These are phyloP conservation scores for Stagonosporopsis tanaceti DNA, from an alignment of 2,329 filamentous ascomycete genomes.

Conservation along the genomic window DNA sequence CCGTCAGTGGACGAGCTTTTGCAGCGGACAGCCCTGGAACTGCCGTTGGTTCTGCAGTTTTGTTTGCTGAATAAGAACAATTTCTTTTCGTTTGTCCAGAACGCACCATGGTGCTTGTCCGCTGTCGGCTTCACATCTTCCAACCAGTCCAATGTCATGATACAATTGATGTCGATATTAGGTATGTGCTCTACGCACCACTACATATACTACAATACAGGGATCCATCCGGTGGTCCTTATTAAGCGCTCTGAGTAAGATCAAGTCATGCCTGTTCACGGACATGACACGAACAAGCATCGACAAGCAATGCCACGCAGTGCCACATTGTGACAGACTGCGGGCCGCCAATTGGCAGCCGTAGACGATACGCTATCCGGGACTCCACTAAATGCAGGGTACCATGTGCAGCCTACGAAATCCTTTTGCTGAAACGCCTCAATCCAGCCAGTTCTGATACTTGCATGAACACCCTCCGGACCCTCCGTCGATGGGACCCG, in stretches of 20 bases:
- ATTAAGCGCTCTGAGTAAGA: constrained; percentile 9
- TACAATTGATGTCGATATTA: constrained; percentile 23
- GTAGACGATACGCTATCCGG: constrained; percentile 28
- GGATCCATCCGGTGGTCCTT: constrained; percentile 28
- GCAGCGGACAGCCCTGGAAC: not conserved
- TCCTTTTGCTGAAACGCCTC: constrained; percentile 1
- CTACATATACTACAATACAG: constrained; percentile 13
- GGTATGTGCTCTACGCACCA: constrained; percentile 19
- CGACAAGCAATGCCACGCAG: constrained; percentile 18
- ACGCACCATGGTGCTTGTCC: not conserved
- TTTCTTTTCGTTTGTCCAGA: not conserved
- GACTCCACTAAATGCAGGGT: constrained; percentile 25
- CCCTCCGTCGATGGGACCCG: constrained; percentile 64
- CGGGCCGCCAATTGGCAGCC: constrained; percentile 19
- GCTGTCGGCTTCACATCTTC: not conserved
- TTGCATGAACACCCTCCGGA: constrained; percentile 66
- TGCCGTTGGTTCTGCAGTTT: not conserved
- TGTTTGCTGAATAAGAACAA: not conserved
- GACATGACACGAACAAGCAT: constrained; percentile 14
- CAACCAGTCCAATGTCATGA: not conserved
- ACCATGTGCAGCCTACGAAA: constrained; percentile 19
- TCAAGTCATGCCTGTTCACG: constrained; percentile 5
- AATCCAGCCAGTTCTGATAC: constrained; percentile 63
- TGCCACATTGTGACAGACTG: constrained; percentile 14
- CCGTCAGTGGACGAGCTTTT: not conserved